Evolutionary conservation across 768 basidiomycete species (phyloP).

Genomic region (Kwoniella mangroviensis): DNA sequence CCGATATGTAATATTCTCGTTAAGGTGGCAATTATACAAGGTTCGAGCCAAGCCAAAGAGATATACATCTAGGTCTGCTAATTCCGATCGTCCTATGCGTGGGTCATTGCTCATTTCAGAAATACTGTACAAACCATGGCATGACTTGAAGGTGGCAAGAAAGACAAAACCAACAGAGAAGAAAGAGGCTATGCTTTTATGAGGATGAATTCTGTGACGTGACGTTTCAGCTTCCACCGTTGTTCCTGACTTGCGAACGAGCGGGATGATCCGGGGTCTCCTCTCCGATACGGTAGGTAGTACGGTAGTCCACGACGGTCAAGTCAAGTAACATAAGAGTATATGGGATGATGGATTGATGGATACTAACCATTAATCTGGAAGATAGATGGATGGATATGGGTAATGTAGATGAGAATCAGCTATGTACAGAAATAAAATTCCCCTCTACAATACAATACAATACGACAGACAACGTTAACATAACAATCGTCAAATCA

Average conservation of each 20-base stretch:
- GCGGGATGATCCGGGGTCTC: slow-evolving; percentile 7
- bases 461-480: no score
- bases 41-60: neutral
- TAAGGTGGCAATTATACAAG: neutral
- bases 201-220: neutral
- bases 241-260: neutral
- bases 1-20: no score
- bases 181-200: neutral
- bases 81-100: neutral
- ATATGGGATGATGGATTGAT: no score
- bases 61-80: neutral
- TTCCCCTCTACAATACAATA: no score
- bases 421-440: no score
- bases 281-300: neutral
- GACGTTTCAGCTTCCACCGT: neutral
- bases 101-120: neutral
- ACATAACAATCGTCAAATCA: neutral
- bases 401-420: no score
- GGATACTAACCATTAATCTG: no score
- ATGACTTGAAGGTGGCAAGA: neutral
- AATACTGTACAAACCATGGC: neutral
- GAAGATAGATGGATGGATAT: no score
- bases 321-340: no score
- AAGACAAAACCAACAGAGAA: neutral
- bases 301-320: no score